Base-by-base conservation (phyloP, 1,139 yeast genomes). In the Geotrichum candidum region DNA sequence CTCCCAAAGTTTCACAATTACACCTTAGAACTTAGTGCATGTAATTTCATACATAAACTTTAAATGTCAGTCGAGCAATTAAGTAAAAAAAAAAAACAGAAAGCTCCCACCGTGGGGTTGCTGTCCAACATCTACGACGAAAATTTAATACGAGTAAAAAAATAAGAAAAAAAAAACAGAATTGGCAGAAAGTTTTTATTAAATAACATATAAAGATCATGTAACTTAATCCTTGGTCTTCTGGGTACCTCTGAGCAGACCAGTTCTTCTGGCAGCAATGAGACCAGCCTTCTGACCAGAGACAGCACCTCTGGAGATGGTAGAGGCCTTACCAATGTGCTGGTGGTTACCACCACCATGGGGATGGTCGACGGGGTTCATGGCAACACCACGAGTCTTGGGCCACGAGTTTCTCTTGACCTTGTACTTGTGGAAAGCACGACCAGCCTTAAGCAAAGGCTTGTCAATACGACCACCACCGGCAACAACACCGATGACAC, bases 341-440 rank as follows among this genome's bases (percentile, higher is more conserved):
- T 94, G 99, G 84, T 94, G 99, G 97, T 94, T 94, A 94, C 99
- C 99, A 92, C 99, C 99, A 89, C 99, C 99, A 82, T 92, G 98
- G 81, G 98, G 98, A 86, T 92, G 98, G 82, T 92, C 98, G 80
- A 92, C 98, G 82, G 98, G 98, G 85, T 91, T 87, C 97, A 91
- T 91, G 80, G 97, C 97, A 80, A 91, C 97, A 91, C 97, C 98
- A 85, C 97, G 90, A 79, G 97, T 92, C 89, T 89, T 90, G 83
- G 97, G 97, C 97, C 97, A 91, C 73, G 96, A 90, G 96, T 92
- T 90, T 85, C 97, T 87, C 95, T 92, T 91, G 77, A 90, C 96
- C 84, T 83, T 90, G 94, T 87, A 90, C 86, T 94, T 94, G 91
- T 91, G 97, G 96, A 86, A 92, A 72, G 98, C 98, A 85, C 96